Evolutionary conservation across 805 yeast genomes (phyloP), one percentile per base, ranked within the genome.

Genomic region (Scheffersomyces spartinae): DNA sequence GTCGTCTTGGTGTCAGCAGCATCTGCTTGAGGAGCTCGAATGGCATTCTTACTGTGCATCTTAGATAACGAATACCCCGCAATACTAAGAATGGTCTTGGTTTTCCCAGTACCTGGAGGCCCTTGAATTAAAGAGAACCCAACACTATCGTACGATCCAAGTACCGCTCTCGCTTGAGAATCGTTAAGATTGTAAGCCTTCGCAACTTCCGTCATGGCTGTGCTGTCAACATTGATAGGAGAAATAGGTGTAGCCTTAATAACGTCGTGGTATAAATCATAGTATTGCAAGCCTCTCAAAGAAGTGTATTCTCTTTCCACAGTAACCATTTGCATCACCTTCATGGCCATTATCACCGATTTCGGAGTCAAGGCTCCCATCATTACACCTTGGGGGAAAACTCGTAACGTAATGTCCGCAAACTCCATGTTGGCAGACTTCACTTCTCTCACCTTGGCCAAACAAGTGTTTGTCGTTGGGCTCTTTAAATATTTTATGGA

Each of bases 101-200:
- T 93, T 49, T 91, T 91, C 60, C 99, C 99, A 0, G 97, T 88
- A 51, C 99, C 99, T 0, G 99, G 99, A 0, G 99, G 99, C 30
- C 96, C 99, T 54, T 91, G 98, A 48, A 91, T 86, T 27, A 91
- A 61, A 0, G 93, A 76, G 44, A 91, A 84, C 0, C 98, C 99
- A 1, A 61, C 61, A 6, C 68, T 59, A 13, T 61, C 48, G 16
- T 74, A 70, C 0, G 94, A 68, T 1, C 84, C 82, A 8, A 76
- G 62, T 31, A 91, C 82, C 0, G 98, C 98, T 16, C 55, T 63
- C 0, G 97, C 97, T 52, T 91, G 99, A 0, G 98, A 88, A 15
- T 67, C 64, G 52, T 93, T 91, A 18, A 86, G 79, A 12, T 65
- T 59, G 38, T 72, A 78, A 7, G 61, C 44, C 4, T 41, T 38